Base-by-base conservation (phyloP, 345 rosid genomes). In the Schrenkiella parvula region DNA sequence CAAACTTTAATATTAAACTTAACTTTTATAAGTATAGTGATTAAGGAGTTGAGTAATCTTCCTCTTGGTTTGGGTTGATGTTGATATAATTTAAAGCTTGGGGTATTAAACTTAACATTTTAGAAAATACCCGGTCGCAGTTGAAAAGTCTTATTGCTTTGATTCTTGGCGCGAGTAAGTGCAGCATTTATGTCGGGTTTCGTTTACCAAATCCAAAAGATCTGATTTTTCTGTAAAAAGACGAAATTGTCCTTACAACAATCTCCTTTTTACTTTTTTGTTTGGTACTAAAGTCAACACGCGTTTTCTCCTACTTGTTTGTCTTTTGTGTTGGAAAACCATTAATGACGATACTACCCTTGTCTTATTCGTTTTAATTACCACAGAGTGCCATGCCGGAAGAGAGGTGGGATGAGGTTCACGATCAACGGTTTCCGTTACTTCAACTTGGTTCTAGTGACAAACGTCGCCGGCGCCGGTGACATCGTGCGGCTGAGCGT, bases 401-500 rank as follows among this genome's bases (percentile, higher is more conserved):
- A 84, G 68, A 76, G 58, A 34, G 90, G 88, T 28, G 90, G 90
- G 28, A 86, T 84, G 47, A 73, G 90, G 72, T 84, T 86, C 75
- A 82, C 88, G 5, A 77, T 86, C 77, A 84, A 87, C 78, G 87
- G 91, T 3, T 83, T 79, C 86, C 83, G 81, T n/a, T 86, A 86
- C 85, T 86, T 86, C 47, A 86, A 86, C 84, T 70, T 86, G 80
- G 90, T 86, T 18, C 60, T 86, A 6, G 81, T 86, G 51, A 57
- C 90, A 2, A 86, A 86, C 68, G 90, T 86, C 15, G 90, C 86
- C 22, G 90, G 90, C 1, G 88, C 79, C 14, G 90, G 90, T 0
- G 80, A 86, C 65, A 73, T 84, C 2, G 84, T 80, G 34, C 63
- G 76, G 68, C 68, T 62, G 39, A 69, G 85, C 78, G 84, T 86